phyloP scores from a whole-genome alignment of 768 basidiomycete genomes.

The Pluteus cervinus region DNA sequence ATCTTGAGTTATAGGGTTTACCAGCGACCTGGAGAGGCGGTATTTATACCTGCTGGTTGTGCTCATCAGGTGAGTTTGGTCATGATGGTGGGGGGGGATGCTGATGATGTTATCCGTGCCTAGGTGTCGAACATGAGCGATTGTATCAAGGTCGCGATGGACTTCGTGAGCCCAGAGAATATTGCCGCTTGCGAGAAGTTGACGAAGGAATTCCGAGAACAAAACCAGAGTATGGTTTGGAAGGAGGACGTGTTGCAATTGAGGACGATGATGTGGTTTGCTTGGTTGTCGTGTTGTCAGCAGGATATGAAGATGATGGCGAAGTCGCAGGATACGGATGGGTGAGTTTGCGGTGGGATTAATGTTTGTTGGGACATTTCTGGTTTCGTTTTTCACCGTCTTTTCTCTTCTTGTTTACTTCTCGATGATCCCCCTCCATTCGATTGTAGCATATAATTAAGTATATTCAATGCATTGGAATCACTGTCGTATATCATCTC shows the following conservation, averaged over 20 bases:
- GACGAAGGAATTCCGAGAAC: conserved; percentile 83
- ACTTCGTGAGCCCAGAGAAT: conserved; percentile 94
- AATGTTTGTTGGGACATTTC: too few species aligned
- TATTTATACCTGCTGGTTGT: conserved; percentile 94
- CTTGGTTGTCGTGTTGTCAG: conserved; percentile 67
- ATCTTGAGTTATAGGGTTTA: conserved; percentile 82
- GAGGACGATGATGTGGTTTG: conserved; percentile 91
- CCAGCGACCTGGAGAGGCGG: conserved; percentile 87
- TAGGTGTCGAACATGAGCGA: conserved; percentile 92
- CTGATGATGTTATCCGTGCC: conserved; percentile 6
- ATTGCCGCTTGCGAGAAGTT: conserved; percentile 79
- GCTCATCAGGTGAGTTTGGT: conserved; percentile 67
- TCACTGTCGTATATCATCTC: too few species aligned
- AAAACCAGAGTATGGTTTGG: conserved; percentile 86
- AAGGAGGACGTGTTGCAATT: conserved; percentile 92
- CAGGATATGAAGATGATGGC: conserved; percentile 20
- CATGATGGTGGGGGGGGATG: neutral
- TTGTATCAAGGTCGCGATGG: conserved; percentile 92
- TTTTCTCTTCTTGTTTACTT: too few species aligned
- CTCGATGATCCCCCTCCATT: too few species aligned
- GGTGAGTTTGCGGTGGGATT: neutral
- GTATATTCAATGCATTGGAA: too few species aligned
- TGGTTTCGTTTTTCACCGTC: too few species aligned
- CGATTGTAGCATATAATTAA: too few species aligned
- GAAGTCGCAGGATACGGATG: neutral